Evolutionary conservation across 257 asterid species (phyloP).

Genomic region (Solanum lignicaule): DNA sequence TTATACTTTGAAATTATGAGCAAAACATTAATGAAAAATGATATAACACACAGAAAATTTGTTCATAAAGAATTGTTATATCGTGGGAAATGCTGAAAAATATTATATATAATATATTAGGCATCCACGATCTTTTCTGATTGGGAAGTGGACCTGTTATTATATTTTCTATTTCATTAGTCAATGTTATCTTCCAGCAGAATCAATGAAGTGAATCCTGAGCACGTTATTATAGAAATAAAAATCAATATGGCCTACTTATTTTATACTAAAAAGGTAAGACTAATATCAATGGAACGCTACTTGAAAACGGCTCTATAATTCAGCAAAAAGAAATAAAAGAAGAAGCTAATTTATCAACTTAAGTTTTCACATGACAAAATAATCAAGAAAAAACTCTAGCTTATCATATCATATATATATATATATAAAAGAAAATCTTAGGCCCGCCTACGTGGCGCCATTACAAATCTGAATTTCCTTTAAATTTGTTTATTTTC

Average conservation of each 20-base stretch:
- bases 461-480: no score
- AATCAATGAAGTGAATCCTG: background rate
- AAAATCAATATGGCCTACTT: background rate
- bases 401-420: no score
- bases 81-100: background rate
- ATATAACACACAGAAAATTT: background rate
- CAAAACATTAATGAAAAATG: background rate
- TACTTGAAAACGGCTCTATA: background rate
- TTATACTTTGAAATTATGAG: background rate
- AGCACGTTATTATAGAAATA: background rate
- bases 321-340: background rate
- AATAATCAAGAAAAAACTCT: background rate
- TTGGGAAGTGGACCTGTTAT: background rate
- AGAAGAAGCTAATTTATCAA: background rate
- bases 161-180: background rate
- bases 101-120: background rate
- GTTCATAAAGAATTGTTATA: background rate
- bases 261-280: background rate
- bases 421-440: no score
- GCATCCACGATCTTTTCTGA: background rate
- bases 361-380: background rate
- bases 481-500: no score
- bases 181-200: background rate
- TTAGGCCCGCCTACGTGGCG: no score
- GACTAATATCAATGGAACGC: background rate